phyloP scores from a whole-genome alignment of 176 grass and related monocot genomes.

The Paspalum notatum region DNA sequence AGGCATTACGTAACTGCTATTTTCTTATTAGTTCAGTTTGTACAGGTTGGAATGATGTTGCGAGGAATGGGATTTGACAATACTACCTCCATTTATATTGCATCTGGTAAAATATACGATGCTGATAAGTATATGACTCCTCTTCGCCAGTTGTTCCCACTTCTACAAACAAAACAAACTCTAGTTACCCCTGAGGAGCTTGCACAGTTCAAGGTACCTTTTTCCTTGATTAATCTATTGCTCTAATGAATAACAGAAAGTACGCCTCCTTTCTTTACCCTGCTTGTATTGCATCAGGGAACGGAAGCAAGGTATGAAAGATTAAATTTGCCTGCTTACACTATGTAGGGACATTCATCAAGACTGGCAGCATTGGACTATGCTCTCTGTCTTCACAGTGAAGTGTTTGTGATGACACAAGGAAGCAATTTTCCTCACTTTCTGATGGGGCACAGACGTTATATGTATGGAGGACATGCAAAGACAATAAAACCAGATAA shows the following conservation, averaged over 20 bases:
- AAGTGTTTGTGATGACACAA: slow-evolving; percentile 88
- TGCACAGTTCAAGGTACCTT: slow-evolving; percentile 66
- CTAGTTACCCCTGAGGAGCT: slow-evolving; percentile 74
- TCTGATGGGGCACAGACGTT: slow-evolving; percentile 81
- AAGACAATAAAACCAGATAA: slow-evolving; percentile 95
- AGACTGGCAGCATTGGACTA: slow-evolving; percentile 87
- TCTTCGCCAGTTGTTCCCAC: slow-evolving; percentile 78
- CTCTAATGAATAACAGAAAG: not conserved
- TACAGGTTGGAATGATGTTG: slow-evolving; percentile 98
- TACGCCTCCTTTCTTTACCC: not conserved
- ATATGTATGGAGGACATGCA: slow-evolving; percentile 66
- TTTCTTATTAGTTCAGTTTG: slow-evolving; percentile 23
- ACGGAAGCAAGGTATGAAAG: not conserved
- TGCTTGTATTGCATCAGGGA: not conserved
- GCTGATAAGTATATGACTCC: slow-evolving; percentile 73
- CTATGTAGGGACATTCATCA: slow-evolving; percentile 76
- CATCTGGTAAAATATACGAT: slow-evolving; percentile 90
- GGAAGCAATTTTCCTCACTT: slow-evolving; percentile 96
- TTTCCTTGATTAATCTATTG: not conserved
- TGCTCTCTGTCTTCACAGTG: slow-evolving; percentile 63
- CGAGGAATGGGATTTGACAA: slow-evolving; percentile 94
- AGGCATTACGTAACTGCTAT: not conserved
- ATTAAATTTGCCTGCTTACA: not conserved
- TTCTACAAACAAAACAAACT: slow-evolving; percentile 82
- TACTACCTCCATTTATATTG: slow-evolving; percentile 73